A percentile compares a stretch with the other conserved stretches of the same genome.
phyloP scores from a whole-genome alignment of 108 stramenopile genomes.

The Cyclotella distinguenda region DNA sequence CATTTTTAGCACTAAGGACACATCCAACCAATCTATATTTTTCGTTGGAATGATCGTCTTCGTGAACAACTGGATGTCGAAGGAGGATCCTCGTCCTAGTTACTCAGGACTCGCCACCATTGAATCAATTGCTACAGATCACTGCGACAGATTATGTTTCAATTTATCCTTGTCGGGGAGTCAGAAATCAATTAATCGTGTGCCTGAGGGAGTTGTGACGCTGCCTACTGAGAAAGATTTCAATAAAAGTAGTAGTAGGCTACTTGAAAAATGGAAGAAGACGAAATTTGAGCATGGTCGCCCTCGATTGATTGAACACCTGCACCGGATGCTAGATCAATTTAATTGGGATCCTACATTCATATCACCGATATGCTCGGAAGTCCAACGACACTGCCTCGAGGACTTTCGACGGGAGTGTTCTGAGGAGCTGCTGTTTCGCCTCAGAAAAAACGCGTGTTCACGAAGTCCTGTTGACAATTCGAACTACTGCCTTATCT shows the following conservation, averaged over 20 bases:
- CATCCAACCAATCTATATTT: not conserved
- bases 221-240: slow-evolving; percentile 29
- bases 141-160: not conserved
- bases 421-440: slow-evolving; percentile 25
- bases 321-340: not conserved
- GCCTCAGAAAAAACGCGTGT: slow-evolving; percentile 19
- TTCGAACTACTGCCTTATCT: slow-evolving; percentile 25
- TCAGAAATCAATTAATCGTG: not conserved
- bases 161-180: slow-evolving; percentile 1
- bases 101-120: slow-evolving; percentile 3
- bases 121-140: slow-evolving; percentile 2
- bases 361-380: not conserved
- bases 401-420: slow-evolving; percentile 19
- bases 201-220: slow-evolving; percentile 21
- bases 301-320: not conserved
- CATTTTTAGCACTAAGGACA: not conserved
- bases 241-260: not conserved
- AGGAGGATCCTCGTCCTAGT: not conserved
- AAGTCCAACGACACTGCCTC: not conserved
- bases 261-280: slow-evolving; percentile 17
- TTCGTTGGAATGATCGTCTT: slow-evolving; percentile 29
- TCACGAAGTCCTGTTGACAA: slow-evolving; percentile 10
- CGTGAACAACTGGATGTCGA: slow-evolving; percentile 28
- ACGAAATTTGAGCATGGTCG: slow-evolving; percentile 5
- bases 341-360: slow-evolving; percentile 22